Base-by-base conservation (phyloP, 345 rosid genomes). In the Pistacia atlantica region DNA sequence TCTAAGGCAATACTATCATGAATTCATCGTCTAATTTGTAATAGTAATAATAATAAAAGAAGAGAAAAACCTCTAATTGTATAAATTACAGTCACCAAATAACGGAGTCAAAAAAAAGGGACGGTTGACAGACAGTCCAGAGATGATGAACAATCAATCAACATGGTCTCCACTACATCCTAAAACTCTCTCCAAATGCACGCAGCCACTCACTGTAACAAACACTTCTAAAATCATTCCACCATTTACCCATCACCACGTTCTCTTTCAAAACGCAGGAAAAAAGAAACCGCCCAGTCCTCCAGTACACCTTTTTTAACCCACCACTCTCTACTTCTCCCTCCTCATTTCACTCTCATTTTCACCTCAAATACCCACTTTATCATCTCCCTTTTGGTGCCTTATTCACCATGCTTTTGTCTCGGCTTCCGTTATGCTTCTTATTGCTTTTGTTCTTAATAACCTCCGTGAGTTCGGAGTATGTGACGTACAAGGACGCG, bases 401-500 rank as follows among this genome's bases (percentile, higher is more conserved):
- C 5, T 51, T 18, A 12, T 51, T 51, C 17, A 54, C 1, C n/a
- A 54, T 54, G 57, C 7, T 13, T 11, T 14, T 51, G 5, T 16
- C 3, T 14, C 1, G 57, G 18, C n/a, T 54, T 16, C 57, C 17
- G 38, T 38, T 37, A 20, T 65, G 42, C 11, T 52, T 11, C 16
- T 3, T 38, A 9, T 46, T 65, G 51, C 16, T 56, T 13, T 33
- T 66, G 11, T 52, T 38, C 51, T 35, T 38, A 38, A 2, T 16
- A 1, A 28, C 61, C 51, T 48, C 56, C 6, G 63, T 33, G 42
- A 54, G 74, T 51, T 84, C 83, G 3, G 89, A 83, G 64, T 84
- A 86, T 84, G 66, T 80, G 0, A 38, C 70, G 45, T 89, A 86
- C 85, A 89, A 85, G 60, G 92, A 89, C 63, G 86, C 89, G 9